Evolutionary conservation across 345 rosid species (phyloP), one percentile per base, ranked within the genome.

Genomic region (Chamaenerion angustifolium): DNA sequence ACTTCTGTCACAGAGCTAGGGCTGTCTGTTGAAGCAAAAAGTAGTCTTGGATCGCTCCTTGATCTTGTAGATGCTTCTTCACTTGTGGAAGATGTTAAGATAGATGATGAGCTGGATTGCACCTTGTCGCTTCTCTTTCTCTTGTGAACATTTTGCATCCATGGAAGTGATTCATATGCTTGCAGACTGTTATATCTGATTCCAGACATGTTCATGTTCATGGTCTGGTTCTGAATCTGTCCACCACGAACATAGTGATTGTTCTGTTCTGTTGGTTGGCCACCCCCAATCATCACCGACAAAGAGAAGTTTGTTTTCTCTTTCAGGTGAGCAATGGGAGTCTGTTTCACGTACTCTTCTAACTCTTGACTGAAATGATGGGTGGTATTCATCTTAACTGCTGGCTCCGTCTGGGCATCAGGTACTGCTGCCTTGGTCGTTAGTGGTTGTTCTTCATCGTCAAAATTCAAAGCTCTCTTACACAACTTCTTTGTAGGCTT

Each of bases 381-480:
- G 1, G 55, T 59, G 47, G 71, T 48, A 50, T 51, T 62, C 10
- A 63, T 49, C 57, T 56, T 73, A 17, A 51, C 52, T 27, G 55
- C 60, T 45, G n/a, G 43, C 10, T 23, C 27, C n/a, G 43, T 16
- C 11, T n/a, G 19, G 51, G 35, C 43, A 40, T 57, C 49, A 43
- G 66, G 57, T 43, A 49, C 45, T 6, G 56, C 37, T 54, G 64
- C 56, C 11, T 49, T 54, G 53, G 58, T 60, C 14, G 60, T 45
- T 31, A 3, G 43, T 13, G 52, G 49, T 46, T 63, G 64, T 52
- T 40, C 60, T 61, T 63, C 68, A n/a, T 18, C 46, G 18, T 68
- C 74, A 47, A 85, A 86, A 42, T 70, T 68, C 58, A 86, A 72
- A 42, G 72, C 68, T 58, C 78, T 69, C 64, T 77, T 76, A 56